A percentile compares a stretch with the other conserved stretches of the same genome.
Conservation (phyloP, 495 filamentous ascomycete genomes). For the Trichocladium uniseriatum region DNA sequence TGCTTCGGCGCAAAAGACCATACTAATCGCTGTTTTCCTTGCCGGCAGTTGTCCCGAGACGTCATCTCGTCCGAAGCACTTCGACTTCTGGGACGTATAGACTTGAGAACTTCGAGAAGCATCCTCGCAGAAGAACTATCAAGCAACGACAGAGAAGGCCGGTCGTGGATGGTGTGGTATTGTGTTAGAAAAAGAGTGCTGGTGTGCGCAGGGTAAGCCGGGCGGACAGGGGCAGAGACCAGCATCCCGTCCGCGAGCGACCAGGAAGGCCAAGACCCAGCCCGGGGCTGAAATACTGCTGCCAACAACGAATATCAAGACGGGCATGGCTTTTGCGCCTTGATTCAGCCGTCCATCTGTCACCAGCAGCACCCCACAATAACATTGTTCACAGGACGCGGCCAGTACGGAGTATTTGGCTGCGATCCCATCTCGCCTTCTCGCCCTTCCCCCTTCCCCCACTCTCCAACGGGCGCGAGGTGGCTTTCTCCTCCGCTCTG, state of each 20-base stretch:
- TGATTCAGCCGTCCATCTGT: slow-evolving; percentile 16
- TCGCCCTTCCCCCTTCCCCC: slow-evolving; percentile 18
- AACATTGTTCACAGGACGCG: neutral
- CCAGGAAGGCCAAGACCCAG: neutral
- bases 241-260: neutral
- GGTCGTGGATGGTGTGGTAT: neutral
- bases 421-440: slow-evolving; percentile 4
- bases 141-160: neutral
- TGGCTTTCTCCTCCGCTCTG: slow-evolving; percentile 18
- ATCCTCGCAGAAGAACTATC: too few species aligned
- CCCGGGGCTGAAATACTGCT: slow-evolving; percentile 10
- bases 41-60: too few species aligned
- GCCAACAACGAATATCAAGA: slow-evolving; percentile 6
- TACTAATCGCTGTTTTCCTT: too few species aligned
- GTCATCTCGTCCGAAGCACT: too few species aligned
- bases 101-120: too few species aligned
- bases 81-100: too few species aligned
- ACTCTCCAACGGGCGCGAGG: slow-evolving; percentile 8
- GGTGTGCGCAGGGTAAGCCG: neutral
- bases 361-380: slow-evolving; percentile 22
- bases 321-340: slow-evolving; percentile 18
- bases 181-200: neutral
- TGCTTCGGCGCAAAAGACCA: too few species aligned
- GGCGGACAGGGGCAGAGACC: slow-evolving; percentile 2
- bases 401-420: slow-evolving; percentile 16